Base-by-base conservation (phyloP, 352 stramenopile species). In the Plasmopara muralis region DNA sequence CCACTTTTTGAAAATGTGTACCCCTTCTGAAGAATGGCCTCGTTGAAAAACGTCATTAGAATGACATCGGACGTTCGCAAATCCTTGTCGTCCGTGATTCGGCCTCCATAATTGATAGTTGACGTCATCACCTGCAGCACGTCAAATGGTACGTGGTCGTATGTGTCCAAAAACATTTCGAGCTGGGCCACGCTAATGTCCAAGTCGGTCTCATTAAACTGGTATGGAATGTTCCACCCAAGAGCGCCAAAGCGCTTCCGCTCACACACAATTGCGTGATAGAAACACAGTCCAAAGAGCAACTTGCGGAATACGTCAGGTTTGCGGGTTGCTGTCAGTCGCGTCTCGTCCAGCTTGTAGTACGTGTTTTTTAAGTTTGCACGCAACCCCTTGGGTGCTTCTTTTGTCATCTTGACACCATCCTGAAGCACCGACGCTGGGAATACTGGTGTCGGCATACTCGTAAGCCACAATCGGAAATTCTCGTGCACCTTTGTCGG, bases 191-290 rank as follows among this genome's bases (percentile, higher is more conserved):
- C 66, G 45, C 78, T 85, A 45, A 87, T 88, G 57, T 93, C 74
- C 30, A 98, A 63, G 63, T 98, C 95, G 0, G 93, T 98, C 50
- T 98, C 90, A 58, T 98, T 98, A 61, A 98, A 98, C 65, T 97
- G 89, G 67, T 98, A 98, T 29, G 92, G 92, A 42, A 97, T 97
- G 66, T 98, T 98, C 95, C 95, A 98, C 16, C 95, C 95, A 0
- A 98, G 66, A 2, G 95, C 86, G 12, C 95, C 95, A 52, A 98
- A 98, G 16, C 95, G 87, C 57, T 96, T 91, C 28, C 95, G 84
- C 70, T 98, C 95, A 55, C 96, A 95, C 18, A 97, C 83, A 25
- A 92, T 85, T 7, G 93, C 93, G 50, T 97, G 89, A 69, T 87
- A 95, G 62, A 95, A 94, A 51, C 79, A 89, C 5, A 98, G 57